Base-by-base conservation (phyloP, 768 basidiomycete genomes). In the Rhizopogon vesiculosus region DNA sequence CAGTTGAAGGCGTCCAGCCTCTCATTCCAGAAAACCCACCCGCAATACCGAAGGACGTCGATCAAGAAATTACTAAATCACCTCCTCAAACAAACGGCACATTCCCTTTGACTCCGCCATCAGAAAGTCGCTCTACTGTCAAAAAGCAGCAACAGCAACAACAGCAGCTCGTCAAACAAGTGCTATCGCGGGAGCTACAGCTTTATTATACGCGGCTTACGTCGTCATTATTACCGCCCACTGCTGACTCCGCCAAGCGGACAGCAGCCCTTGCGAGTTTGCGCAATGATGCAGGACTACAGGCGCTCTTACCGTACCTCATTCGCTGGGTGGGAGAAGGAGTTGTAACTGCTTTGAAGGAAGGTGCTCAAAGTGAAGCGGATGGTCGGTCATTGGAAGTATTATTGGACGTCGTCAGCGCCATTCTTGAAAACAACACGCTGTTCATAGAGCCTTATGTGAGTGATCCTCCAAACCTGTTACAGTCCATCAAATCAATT, bases 401-500 rank as follows among this genome's bases (percentile, higher is more conserved):
- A 29, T 74, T 93, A 57, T 72, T 98, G 58, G 91, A 93, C 58
- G 91, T 92, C 16, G 84, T 93, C 42, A 80, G 86, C 56, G 91
- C 93, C 2, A 76, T 98, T 13, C 73, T 97, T 48, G 88, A 90
- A 53, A 99, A 98, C 69, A 75, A 80, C 31, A 89, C 90, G 0
- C 75, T 99, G 5, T 98, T 98, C 66, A 84, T 98, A 22, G 97
- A 99, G 70, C 97, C 96, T 43, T 98, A 97, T 67, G 94, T 97
- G 64, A 66, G 91, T 79, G 29, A 22, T 9, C n/a, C 29, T 45
- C 8, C 8, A 4, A n/a, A 49, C 31, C 41, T 25, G 38, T 49
- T 38, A 5, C 15, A 3, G 45, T 42, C 29, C 53, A 42, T 38
- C 45, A 54, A 13, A 50, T 12, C 13, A 25, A 9, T 10, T 13